These are phyloP conservation scores for Aureoboletus auriporus DNA, from an alignment of 768 basidiomycete genomes.

Conservation along the genomic window DNA sequence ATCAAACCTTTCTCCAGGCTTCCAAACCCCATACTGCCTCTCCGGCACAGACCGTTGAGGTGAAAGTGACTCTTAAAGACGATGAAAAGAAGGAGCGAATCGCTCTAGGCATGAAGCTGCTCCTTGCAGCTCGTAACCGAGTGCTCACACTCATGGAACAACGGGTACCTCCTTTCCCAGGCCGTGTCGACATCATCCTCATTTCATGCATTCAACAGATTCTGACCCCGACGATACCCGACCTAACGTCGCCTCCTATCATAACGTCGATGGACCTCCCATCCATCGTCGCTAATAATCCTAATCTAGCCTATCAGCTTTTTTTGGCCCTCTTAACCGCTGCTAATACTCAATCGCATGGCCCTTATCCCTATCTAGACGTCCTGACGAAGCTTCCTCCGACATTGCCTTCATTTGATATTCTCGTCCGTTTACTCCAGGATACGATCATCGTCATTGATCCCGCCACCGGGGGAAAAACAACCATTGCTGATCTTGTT, in stretches of 20 bases:
- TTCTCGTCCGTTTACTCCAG: slow-evolving; percentile 63
- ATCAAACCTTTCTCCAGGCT: slow-evolving; percentile 1
- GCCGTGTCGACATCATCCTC: background rate
- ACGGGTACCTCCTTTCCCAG: slow-evolving; percentile 40
- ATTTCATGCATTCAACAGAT: slow-evolving; percentile 32
- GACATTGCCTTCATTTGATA: slow-evolving; percentile 67
- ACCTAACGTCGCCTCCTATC: slow-evolving; percentile 43
- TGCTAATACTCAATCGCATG: slow-evolving; percentile 26
- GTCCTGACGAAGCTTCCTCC: slow-evolving; percentile 65
- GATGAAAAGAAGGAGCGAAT: slow-evolving; percentile 57
- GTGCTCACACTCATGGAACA: slow-evolving; percentile 74
- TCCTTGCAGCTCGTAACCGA: slow-evolving; percentile 66
- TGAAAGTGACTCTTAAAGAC: slow-evolving; percentile 40
- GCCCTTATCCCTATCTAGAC: slow-evolving; percentile 52
- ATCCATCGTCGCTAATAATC: slow-evolving; percentile 62
- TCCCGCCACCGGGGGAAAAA: slow-evolving; percentile 39
- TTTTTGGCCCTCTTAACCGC: slow-evolving; percentile 54
- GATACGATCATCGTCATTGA: slow-evolving; percentile 51
- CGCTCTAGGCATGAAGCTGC: slow-evolving; percentile 61
- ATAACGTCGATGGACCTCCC: slow-evolving; percentile 67
- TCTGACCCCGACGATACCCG: slow-evolving; percentile 47
- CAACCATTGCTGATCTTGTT: slow-evolving; percentile 62
- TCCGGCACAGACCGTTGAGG: slow-evolving; percentile 5
- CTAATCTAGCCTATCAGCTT: slow-evolving; percentile 65
- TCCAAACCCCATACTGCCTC: background rate